Evolutionary conservation across 139 green algal species (phyloP), one percentile per base, ranked within the genome.

Genomic region (Auxenochlorella protothecoides): DNA sequence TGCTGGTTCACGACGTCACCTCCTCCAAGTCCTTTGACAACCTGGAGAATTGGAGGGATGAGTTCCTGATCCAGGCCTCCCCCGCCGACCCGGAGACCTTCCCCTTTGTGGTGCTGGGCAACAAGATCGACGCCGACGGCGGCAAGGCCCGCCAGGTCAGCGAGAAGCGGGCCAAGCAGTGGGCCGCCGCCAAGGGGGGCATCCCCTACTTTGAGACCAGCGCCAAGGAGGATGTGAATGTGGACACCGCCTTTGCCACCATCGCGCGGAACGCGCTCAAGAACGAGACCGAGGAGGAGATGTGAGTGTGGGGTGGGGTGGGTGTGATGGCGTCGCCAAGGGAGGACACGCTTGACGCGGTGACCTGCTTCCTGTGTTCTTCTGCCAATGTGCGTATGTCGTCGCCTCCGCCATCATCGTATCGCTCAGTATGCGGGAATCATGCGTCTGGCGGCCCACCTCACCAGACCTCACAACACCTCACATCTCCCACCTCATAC

Each of bases 1-100:
- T 99, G 60, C 79, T 99, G 1, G 93, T 97, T 3, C 97, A 98
- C 74, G 95, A 99, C 72, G 95, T 99, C 3, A 99, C 97, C 80
- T 84, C 77, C 7, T 84, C 85, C 16, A 97, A 97, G 79, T 92
- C 89, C 3, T 99, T 99, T 76, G 95, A 99, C 5, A 94, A 92
- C 78, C 76, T 99, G 71, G 95, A 99, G 68, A 97, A 96, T 69
- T 99, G 95, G 95, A 75, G 92, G 53, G 92, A 99, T 55, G 95
- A 99, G 85, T 99, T 97, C 72, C 79, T 99, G 7, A 93, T 96
- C 60, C 94, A 99, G 87, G 92, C 92, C 9, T 85, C 71, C 61
- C 93, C 93, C 3, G 68, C 69, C 52, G 89, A 98, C 75, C 86
- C 89, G 5, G 92, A 97, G 14, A 94, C 89, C 74, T 99, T 99